Evolutionary conservation across 257 asterid genomes (phyloP), one percentile per base, ranked within the genome.

Genomic region (Coffea canephora): DNA sequence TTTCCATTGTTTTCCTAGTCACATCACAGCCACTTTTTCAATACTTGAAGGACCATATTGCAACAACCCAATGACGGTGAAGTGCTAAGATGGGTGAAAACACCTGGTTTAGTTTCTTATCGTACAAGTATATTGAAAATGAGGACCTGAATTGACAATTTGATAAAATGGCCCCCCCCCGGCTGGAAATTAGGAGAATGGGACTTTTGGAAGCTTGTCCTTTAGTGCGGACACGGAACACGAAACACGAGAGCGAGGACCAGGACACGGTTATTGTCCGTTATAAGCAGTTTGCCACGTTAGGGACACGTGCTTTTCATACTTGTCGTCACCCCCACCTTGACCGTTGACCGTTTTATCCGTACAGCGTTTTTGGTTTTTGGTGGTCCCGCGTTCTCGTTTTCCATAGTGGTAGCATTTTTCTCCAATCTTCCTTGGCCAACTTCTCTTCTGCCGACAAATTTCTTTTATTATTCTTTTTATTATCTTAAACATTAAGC

Each of bases 271-370:
- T 83, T 83, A 89, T 83, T 87, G 91, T 86, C 91, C 87, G 89
- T 85, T 86, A 86, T 87, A 84, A 81, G 85, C 91, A 88, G 89
- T 89, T 89, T 84, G 89, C 86, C 91, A 84, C 91, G 94, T 86
- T 80, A 85, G 92, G 77, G 68, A 81, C 93, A 89, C 93, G 90
- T 88, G 93, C 85, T 84, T 78, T 84, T 71, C 59, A 55, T 78
- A 45, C 74, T 83, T n/a, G 49, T 23, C 34, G 39, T 49, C 71
- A 85, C 79, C 43, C 43, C 87, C 88, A 85, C 84, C 89, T 72
- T 23, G 52, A 75, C 90, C 85, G 89, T 88, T 88, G 87, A 82
- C 86, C 77, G 87, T 76, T 79, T 75, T 81, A 19, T 70, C 41
- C 11, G 79, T 70, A 81, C 82, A 72, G 68, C 67, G 45, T 71